These are phyloP conservation scores for Colletotrichum sidae DNA, from an alignment of 2,329 filamentous ascomycete species.

Conservation along the genomic window DNA sequence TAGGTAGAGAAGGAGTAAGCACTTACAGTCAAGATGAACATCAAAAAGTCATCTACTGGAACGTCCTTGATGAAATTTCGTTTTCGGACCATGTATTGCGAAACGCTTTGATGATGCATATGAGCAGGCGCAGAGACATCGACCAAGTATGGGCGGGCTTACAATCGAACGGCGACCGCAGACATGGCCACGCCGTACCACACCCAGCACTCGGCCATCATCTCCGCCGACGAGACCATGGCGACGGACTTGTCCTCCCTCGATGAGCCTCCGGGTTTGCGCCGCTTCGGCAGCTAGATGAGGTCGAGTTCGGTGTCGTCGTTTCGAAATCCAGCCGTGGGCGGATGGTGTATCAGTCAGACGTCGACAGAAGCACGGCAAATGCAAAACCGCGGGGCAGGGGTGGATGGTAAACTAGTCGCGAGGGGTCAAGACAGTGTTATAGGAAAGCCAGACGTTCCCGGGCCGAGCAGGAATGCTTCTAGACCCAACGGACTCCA, in stretches of 20 bases:
- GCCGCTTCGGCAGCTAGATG: too few relatives aligned
- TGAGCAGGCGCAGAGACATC: background rate
- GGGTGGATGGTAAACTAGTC: too few relatives aligned
- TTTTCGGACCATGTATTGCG: slow-evolving; percentile 27
- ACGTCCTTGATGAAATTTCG: slow-evolving; percentile 28
- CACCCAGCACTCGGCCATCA: slow-evolving; percentile 28
- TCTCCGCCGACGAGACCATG: slow-evolving; percentile 15
- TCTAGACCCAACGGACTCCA: slow-evolving; percentile 8
- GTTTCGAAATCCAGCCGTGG: too few relatives aligned
- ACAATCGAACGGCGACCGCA: slow-evolving; percentile 29
- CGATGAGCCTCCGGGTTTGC: background rate
- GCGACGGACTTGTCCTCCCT: background rate
- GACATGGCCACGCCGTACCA: slow-evolving; percentile 21
- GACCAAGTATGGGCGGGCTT: background rate
- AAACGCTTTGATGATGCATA: slow-evolving; percentile 2
- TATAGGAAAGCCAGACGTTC: too few relatives aligned
- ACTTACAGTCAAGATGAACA: slow-evolving; percentile 25
- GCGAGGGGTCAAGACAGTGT: too few relatives aligned
- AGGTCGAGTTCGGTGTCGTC: too few relatives aligned
- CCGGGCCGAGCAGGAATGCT: background rate
- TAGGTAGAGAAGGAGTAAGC: background rate
- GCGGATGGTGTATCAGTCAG: too few relatives aligned
- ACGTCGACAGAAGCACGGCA: too few relatives aligned
- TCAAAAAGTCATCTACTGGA: slow-evolving; percentile 28
- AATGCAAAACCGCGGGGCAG: too few relatives aligned